Percentiles rank a stretch among this genome's conserved stretches.
These are phyloP conservation scores for Persicaria maculosa DNA, from an alignment of 148 eudicot species.

Conservation along the genomic window DNA sequence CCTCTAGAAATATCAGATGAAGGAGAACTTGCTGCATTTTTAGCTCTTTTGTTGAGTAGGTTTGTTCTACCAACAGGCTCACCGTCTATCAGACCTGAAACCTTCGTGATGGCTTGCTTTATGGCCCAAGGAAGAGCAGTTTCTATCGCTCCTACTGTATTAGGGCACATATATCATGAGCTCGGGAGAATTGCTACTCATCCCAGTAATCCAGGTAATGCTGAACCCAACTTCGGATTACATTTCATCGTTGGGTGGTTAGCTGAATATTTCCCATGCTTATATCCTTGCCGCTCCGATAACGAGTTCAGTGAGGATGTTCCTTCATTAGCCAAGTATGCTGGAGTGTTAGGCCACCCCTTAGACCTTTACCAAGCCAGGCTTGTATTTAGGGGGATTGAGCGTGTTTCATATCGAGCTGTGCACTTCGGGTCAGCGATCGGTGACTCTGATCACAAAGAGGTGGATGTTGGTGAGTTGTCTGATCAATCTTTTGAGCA, in stretches of 20 bases:
- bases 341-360: not conserved
- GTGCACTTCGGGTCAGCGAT: not conserved
- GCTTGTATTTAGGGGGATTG: not conserved
- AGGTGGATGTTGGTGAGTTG: too few species aligned
- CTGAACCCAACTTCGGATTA: not conserved
- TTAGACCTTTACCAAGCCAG: not conserved
- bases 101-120: too few species aligned
- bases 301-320: not conserved
- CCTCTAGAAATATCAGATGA: not conserved
- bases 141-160: too few species aligned
- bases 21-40: not conserved
- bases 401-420: not conserved
- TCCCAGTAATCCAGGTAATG: not conserved
- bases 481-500: not conserved
- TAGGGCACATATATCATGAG: too few species aligned
- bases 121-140: too few species aligned
- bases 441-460: not conserved
- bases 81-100: too few species aligned
- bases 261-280: not conserved
- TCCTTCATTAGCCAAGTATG: not conserved
- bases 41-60: too few species aligned
- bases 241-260: not conserved
- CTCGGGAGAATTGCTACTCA: too few species aligned
- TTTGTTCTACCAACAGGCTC: too few species aligned
- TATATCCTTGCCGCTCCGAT: not conserved